Conservation (phyloP, 345 rosid species). For the Heritiera littoralis region DNA sequence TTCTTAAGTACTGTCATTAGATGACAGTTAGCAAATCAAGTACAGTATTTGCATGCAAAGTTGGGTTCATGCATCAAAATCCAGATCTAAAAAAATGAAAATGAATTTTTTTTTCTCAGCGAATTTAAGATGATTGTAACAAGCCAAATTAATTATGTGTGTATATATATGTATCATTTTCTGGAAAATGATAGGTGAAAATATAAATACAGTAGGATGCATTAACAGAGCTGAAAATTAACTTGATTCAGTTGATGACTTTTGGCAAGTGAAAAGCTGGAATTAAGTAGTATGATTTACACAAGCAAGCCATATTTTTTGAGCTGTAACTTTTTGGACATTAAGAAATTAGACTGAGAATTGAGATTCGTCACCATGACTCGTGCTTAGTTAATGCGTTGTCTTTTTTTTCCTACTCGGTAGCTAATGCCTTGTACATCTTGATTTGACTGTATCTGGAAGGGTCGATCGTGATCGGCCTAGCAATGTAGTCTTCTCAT, state of each 20-base stretch:
- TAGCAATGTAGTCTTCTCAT: not conserved
- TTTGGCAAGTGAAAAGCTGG: not conserved
- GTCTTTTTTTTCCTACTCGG: not conserved
- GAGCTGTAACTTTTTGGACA: not conserved
- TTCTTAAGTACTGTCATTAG: not conserved
- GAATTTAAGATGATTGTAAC: no score
- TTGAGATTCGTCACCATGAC: conserved; percentile 1
- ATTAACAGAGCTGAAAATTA: not conserved
- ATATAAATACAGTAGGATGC: not conserved
- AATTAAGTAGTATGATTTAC: not conserved
- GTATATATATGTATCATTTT: not conserved
- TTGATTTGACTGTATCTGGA: not conserved
- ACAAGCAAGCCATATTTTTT: not conserved
- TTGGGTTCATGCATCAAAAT: not conserved
- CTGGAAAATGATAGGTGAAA: not conserved
- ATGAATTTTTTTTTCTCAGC: no score
- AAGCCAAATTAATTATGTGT: not conserved
- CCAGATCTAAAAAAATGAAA: not conserved
- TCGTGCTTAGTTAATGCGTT: not conserved
- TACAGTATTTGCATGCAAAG: not conserved
- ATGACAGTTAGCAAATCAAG: not conserved
- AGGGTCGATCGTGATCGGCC: not conserved
- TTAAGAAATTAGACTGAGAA: not conserved
- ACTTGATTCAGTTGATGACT: not conserved
- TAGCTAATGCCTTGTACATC: not conserved